phyloP scores from a whole-genome alignment of 805 yeast species.

The Grigorovia jiainica region DNA sequence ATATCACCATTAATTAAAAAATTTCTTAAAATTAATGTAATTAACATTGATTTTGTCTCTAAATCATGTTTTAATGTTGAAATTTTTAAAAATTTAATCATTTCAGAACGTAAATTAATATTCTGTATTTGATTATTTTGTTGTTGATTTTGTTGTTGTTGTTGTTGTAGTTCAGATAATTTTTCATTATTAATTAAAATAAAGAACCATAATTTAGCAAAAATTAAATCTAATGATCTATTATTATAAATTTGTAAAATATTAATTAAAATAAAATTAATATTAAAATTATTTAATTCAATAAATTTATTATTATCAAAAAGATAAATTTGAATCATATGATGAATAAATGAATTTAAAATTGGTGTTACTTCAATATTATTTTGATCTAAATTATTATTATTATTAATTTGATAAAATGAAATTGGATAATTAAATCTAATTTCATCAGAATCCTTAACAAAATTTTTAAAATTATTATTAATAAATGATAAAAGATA shows the following conservation, averaged over 20 bases:
- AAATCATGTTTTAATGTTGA: constrained; percentile 86
- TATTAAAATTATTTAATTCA: constrained; percentile 45
- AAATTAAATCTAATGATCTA: constrained; percentile 75
- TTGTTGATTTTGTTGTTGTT: too few relatives aligned
- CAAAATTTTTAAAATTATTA: constrained; percentile 27
- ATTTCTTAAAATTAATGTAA: constrained; percentile 76
- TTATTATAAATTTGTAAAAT: constrained; percentile 56
- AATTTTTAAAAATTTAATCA: constrained; percentile 70
- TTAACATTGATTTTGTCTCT: constrained; percentile 82
- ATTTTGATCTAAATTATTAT: constrained; percentile 12
- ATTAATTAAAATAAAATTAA: constrained; percentile 38
- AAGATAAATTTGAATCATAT: constrained; percentile 67
- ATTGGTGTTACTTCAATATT: constrained; percentile 55
- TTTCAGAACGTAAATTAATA: constrained; percentile 45
- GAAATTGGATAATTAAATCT: constrained; percentile 26
- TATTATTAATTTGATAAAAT: constrained; percentile 23
- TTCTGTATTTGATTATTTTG: background rate
- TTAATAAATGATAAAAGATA: constrained; percentile 35
- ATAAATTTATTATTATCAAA: constrained; percentile 50
- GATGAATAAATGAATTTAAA: constrained; percentile 66
- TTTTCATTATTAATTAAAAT: constrained; percentile 70
- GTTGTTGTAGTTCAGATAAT: background rate
- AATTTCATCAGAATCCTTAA: constrained; percentile 28
- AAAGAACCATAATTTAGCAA: constrained; percentile 91
- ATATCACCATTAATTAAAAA: constrained; percentile 72